Evolutionary conservation across 306 rosid genomes (phyloP).

Genomic region (Styphnolobium japonicum): DNA sequence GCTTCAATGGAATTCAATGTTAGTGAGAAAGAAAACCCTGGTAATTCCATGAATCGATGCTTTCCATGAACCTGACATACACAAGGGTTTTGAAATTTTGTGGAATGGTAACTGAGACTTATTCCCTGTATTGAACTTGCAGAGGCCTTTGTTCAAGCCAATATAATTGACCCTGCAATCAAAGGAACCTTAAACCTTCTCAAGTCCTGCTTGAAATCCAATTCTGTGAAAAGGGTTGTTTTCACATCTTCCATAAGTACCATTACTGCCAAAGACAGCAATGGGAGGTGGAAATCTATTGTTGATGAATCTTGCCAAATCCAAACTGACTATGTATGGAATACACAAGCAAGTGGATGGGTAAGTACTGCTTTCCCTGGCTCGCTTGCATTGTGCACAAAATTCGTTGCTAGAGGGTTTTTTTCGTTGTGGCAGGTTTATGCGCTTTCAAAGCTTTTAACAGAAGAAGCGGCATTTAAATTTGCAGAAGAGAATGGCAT

Average conservation of each 20-base stretch:
- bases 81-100: neutral
- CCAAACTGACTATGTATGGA: conserved; percentile 34
- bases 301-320: conserved; percentile 65
- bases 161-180: conserved; percentile 44
- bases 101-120: neutral
- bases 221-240: conserved; percentile 59
- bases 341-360: conserved; percentile 58
- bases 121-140: neutral
- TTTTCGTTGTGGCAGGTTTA: conserved; percentile 38
- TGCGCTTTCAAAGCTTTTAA: conserved; percentile 47
- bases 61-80: neutral
- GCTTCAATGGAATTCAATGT: conserved; percentile 53
- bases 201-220: conserved; percentile 48
- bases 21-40: conserved; percentile 24
- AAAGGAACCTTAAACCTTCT: conserved; percentile 46
- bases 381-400: neutral
- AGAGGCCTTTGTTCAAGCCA: conserved; percentile 49
- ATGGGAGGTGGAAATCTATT: conserved; percentile 35
- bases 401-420: neutral
- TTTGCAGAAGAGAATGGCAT: conserved; percentile 56
- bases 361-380: conserved; percentile 28
- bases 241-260: too few relatives aligned
- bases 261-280: conserved; percentile 46
- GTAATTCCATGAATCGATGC: conserved; percentile 9
- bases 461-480: conserved; percentile 56